Evolutionary conservation across 371 early-diverging fungal species (phyloP).

Genomic region (Mucor velutinosus): DNA sequence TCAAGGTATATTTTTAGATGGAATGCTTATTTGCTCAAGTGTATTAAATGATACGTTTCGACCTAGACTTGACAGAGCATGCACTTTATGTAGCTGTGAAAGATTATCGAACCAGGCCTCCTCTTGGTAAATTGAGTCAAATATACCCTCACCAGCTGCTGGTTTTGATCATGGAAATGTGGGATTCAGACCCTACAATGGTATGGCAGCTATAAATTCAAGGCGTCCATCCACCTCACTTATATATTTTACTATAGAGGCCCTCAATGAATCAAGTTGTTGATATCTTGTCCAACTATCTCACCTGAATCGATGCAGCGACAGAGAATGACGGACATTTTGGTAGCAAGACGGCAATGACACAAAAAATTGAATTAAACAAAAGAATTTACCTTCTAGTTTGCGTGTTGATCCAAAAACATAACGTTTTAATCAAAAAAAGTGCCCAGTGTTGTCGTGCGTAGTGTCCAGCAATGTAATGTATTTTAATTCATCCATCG

Average conservation of each 20-base stretch:
- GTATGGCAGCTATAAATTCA: conserved; percentile 29
- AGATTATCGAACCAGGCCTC: conserved; percentile 63
- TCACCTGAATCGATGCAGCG: conserved; percentile 3
- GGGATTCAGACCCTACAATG: conserved; percentile 63
- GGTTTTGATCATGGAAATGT: conserved; percentile 72
- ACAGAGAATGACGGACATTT: not conserved
- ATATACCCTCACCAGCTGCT: conserved; percentile 63
- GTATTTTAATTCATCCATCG: not conserved
- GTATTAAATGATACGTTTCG: not conserved
- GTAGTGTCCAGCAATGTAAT: too few species aligned
- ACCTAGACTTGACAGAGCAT: conserved; percentile 37
- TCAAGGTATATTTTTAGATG: conserved; percentile 48
- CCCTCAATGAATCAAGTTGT: conserved; percentile 33
- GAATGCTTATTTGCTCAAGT: too few species aligned
- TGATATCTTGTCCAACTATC: conserved; percentile 24
- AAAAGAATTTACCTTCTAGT: too few species aligned
- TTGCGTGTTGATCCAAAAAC: too few species aligned
- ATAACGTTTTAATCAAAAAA: too few species aligned
- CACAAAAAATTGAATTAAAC: too few species aligned
- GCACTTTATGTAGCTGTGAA: conserved; percentile 55
- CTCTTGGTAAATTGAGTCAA: conserved; percentile 53
- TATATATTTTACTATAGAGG: not conserved
- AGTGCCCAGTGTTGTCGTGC: too few species aligned
- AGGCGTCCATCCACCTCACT: too few species aligned
- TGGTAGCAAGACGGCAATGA: not conserved